Base-by-base conservation (phyloP, 1,284 basidiomycete genomes). In the Trichosporon asahii region DNA sequence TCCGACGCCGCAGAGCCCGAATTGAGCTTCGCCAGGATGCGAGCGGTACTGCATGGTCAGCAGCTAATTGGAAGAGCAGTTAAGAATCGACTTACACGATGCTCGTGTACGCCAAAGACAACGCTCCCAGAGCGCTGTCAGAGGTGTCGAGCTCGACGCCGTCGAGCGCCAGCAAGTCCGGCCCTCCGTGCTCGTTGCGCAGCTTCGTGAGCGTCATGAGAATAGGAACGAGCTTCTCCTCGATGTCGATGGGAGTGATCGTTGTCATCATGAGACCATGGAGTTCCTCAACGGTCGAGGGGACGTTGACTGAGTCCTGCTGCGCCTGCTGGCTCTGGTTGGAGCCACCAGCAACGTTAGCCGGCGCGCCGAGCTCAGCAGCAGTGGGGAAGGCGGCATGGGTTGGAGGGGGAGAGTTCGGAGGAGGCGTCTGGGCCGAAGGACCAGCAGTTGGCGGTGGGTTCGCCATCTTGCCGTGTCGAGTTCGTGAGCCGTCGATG, bases 371-470 rank as follows among this genome's bases (percentile, higher is more conserved):
- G 15, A 68, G 49, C 25, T 68, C 63, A 11, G 49, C 12, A 2
- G 64, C 63, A 2, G 49, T 57, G 4, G 67, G 67, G 53, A 68
- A 68, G 9, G 63, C 31, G 25, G 67, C 64, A 37, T 68, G 67
- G 3, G 66, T 35, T 1, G 57, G 57, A 14, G 66, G 23, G 27
- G 64, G 37, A 11, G 40, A 46, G 37, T 29, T 65, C 25, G 64
- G 64, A 9, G 57, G 57, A n/a, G 57, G 57, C 29, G 57, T 61
- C 57, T 61, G 57, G 29, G 57, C 57, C 57, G 64, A 65, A n/a
- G 64, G 64, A 15, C 64, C 64, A 44, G 64, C 64, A 9, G 64
- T 31, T 27, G 40, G 64, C 40, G 40, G 29, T 31, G 64, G 40
- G 64, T 65, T 18, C 15, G 37, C 64, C 64, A 65, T 65, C 35